phyloP scores from a whole-genome alignment of 306 rosid genomes.

The Dryas drummondii region DNA sequence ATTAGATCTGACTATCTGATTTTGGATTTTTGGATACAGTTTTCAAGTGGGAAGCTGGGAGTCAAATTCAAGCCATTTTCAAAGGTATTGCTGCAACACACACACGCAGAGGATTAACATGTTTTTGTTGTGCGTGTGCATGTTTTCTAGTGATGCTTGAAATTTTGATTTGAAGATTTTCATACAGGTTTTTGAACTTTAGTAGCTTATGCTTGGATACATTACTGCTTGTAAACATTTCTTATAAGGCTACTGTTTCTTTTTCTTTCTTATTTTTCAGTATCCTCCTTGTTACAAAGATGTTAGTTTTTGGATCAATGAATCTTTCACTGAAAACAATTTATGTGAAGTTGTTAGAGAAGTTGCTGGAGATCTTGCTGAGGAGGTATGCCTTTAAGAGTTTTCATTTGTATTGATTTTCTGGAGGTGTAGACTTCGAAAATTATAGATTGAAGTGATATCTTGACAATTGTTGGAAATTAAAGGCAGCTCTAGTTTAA shows the following conservation, averaged over 20 bases:
- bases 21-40: conserved; percentile 52
- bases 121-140: not conserved
- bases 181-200: not conserved
- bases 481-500: not conserved
- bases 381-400: conserved; percentile 67
- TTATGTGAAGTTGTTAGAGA: conserved; percentile 96
- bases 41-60: conserved; percentile 72
- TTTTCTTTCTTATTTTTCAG: conserved; percentile 38
- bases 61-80: conserved; percentile 86
- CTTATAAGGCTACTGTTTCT: not conserved
- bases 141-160: not conserved
- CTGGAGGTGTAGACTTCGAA: not conserved
- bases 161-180: not conserved
- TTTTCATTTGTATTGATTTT: conserved; percentile 2
- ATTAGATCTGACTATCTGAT: conserved; percentile 12
- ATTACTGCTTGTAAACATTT: not conserved
- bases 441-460: not conserved
- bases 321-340: conserved; percentile 88
- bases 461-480: not conserved
- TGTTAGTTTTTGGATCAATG: conserved; percentile 91
- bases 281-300: conserved; percentile 98
- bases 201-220: not conserved
- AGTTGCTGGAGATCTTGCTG: conserved; percentile 91
- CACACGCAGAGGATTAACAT: not conserved
- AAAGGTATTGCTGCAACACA: conserved; percentile 57